These are phyloP conservation scores for Pogostemon cablin DNA, from an alignment of 257 asterid species.

Conservation along the genomic window DNA sequence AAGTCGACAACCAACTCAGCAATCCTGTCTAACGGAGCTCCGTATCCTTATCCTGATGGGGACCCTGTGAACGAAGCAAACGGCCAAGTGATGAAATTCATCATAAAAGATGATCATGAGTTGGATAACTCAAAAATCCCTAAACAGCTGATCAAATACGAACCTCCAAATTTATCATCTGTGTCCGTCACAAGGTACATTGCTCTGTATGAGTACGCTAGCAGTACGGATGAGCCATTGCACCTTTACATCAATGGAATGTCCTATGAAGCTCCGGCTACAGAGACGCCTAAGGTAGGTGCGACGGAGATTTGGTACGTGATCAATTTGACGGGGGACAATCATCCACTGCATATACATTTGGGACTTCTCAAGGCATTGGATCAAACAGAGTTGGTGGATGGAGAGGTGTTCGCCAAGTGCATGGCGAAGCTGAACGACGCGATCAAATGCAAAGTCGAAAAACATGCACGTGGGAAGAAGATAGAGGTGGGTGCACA, in stretches of 20 bases:
- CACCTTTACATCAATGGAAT: conserved; percentile 73
- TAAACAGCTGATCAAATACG: conserved; percentile 43
- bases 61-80: conserved; percentile 60
- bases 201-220: conserved; percentile 68
- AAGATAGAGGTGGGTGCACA: conserved; percentile 47
- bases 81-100: conserved; percentile 75
- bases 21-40: conserved; percentile 52
- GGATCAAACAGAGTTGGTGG: conserved; percentile 57
- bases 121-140: conserved; percentile 46
- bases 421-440: conserved; percentile 68
- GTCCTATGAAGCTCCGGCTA: conserved; percentile 61
- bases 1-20: conserved; percentile 46
- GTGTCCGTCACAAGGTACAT: conserved; percentile 59
- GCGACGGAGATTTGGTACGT: conserved; percentile 78
- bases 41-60: conserved; percentile 74
- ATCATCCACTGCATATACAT: conserved; percentile 85
- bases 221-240: conserved; percentile 57
- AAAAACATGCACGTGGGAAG: conserved; percentile 50
- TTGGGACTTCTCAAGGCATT: conserved; percentile 62
- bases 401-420: conserved; percentile 48
- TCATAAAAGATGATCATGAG: conserved; percentile 38
- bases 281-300: conserved; percentile 70
- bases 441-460: conserved; percentile 53
- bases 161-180: conserved; percentile 35
- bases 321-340: conserved; percentile 79